A percentile compares a stretch with the other conserved stretches of the same genome.
Evolutionary conservation across 1,139 yeast genomes (phyloP).

Genomic region (Candida dubliniensis): DNA sequence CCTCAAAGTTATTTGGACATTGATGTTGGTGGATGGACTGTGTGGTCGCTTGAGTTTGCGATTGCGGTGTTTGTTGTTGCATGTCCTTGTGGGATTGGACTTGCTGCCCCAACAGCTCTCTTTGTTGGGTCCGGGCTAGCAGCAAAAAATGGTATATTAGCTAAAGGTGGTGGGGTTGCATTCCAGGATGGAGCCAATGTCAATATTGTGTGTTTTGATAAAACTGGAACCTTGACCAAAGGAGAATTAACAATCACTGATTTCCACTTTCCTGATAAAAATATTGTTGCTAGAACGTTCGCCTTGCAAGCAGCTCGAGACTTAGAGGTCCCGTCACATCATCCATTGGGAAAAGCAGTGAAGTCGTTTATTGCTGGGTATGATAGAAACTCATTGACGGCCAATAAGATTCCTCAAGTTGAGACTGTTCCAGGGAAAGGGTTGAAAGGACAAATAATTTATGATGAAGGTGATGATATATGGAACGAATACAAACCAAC

Average conservation of each 20-base stretch:
- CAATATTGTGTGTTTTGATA: constrained; percentile 71
- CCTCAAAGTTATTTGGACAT: constrained; percentile 59
- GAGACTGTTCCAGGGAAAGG: constrained; percentile 63
- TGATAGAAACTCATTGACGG: constrained; percentile 21
- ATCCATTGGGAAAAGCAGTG: constrained; percentile 67
- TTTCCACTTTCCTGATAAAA: constrained; percentile 25
- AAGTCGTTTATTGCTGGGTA: constrained; percentile 37
- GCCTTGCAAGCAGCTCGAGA: constrained; percentile 55
- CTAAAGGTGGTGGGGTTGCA: constrained; percentile 80
- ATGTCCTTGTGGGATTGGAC: constrained; percentile 50
- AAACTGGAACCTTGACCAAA: constrained; percentile 76
- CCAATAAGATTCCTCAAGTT: constrained; percentile 47
- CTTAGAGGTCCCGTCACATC: constrained; percentile 65
- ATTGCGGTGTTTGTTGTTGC: constrained; percentile 72
- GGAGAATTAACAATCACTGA: constrained; percentile 62
- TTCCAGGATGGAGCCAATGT: constrained; percentile 73
- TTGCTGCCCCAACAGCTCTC: constrained; percentile 51
- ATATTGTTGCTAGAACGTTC: constrained; percentile 22
- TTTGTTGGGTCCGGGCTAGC: constrained; percentile 50
- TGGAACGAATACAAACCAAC: constrained; percentile 34
- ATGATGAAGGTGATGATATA: constrained; percentile 19
- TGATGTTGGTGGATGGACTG: constrained; percentile 72
- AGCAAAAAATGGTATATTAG: constrained; percentile 64
- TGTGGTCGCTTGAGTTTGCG: constrained; percentile 77
- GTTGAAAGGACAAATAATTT: constrained; percentile 42